A percentile compares a stretch with the other conserved stretches of the same genome.
These are phyloP conservation scores for Mycogone perniciosa DNA, from an alignment of 2,329 filamentous ascomycete genomes.

Conservation along the genomic window DNA sequence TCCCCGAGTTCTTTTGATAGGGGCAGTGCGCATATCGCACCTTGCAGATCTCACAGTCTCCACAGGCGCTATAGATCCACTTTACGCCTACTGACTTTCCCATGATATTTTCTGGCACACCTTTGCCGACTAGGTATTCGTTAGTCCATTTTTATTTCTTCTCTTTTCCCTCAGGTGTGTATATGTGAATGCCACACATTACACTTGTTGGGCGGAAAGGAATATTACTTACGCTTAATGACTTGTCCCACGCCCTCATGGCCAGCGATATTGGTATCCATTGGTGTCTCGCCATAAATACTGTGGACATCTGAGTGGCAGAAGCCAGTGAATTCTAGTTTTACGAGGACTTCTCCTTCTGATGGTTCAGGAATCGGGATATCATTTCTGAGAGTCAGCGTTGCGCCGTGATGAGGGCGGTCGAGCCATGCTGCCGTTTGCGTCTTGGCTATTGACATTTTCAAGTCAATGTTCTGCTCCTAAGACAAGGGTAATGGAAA, in stretches of 20 bases:
- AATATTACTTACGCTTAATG: background rate
- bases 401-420: constrained; percentile 1
- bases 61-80: constrained; percentile 3
- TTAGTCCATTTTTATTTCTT: too few species aligned
- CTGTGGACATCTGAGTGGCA: constrained; percentile 9
- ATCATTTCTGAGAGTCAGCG: constrained; percentile 4
- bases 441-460: constrained; percentile 2
- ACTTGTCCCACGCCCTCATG: constrained; percentile 7
- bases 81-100: constrained; percentile 3
- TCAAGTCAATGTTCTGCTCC: background rate
- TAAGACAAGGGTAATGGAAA: background rate
- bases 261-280: constrained; percentile 7
- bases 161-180: too few species aligned
- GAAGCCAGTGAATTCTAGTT: constrained; percentile 5
- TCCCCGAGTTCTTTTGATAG: constrained; percentile 4
- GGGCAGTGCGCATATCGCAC: constrained; percentile 1
- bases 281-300: constrained; percentile 5
- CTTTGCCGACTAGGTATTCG: background rate
- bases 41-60: constrained; percentile 4
- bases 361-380: constrained; percentile 4
- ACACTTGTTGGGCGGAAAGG: background rate
- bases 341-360: constrained; percentile 4
- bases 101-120: background rate
- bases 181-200: background rate
- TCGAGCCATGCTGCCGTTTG: constrained; percentile 3